phyloP scores from a whole-genome alignment of 164 flowering plant genomes.

The Pachysandra terminalis region DNA sequence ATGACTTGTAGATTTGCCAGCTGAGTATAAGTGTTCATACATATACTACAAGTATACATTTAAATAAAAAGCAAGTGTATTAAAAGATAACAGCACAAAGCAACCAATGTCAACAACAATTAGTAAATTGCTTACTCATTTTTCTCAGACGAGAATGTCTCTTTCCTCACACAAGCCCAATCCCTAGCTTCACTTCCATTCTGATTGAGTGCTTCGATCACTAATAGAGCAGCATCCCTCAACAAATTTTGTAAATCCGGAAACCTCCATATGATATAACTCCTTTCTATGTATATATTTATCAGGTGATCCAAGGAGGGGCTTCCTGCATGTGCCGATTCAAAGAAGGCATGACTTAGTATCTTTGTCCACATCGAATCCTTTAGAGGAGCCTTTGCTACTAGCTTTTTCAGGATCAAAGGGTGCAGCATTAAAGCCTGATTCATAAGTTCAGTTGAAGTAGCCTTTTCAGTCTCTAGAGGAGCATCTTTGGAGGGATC shows the following conservation, averaged over 20 bases:
- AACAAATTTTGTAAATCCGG: slow-evolving; percentile 83
- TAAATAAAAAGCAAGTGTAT: too few species aligned
- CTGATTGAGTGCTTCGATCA: slow-evolving; percentile 48
- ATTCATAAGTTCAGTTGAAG: slow-evolving; percentile 79
- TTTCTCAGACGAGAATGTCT: slow-evolving; percentile 76
- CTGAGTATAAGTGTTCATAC: too few species aligned
- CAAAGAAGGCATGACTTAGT: slow-evolving; percentile 51
- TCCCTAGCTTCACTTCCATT: slow-evolving; percentile 52
- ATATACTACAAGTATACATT: too few species aligned
- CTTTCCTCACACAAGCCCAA: slow-evolving; percentile 91
- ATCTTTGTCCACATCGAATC: slow-evolving; percentile 67
- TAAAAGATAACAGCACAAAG: background rate
- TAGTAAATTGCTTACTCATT: slow-evolving; percentile 64
- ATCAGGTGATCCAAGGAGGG: slow-evolving; percentile 88
- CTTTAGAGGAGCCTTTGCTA: slow-evolving; percentile 80
- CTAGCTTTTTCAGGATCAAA: slow-evolving; percentile 66
- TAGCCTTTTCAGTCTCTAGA: slow-evolving; percentile 37
- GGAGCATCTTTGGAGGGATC: slow-evolving; percentile 25
- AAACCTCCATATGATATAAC: slow-evolving; percentile 82
- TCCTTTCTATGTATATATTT: slow-evolving; percentile 74
- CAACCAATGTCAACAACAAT: background rate
- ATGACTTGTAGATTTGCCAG: too few species aligned
- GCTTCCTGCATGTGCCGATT: slow-evolving; percentile 53
- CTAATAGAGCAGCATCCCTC: slow-evolving; percentile 54
- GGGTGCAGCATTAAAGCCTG: slow-evolving; percentile 98